Evolutionary conservation across 257 asterid species (phyloP).

Genomic region (Plantago ovata): DNA sequence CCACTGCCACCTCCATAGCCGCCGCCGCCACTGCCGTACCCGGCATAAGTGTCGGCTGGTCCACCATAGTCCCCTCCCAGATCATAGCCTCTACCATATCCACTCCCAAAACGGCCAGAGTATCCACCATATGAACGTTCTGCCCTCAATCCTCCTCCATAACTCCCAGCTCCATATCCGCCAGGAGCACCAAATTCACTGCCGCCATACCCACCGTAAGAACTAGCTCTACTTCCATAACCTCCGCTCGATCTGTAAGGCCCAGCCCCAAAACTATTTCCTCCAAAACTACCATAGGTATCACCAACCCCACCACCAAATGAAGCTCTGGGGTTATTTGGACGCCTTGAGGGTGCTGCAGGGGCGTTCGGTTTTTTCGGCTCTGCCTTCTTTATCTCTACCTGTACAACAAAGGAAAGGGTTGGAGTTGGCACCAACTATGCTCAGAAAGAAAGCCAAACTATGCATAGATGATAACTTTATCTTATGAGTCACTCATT

Average conservation of each 20-base stretch:
- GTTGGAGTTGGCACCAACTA: neutral
- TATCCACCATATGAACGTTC: constrained; percentile 32
- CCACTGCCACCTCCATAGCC: constrained; percentile 27
- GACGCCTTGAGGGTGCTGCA: constrained; percentile 39
- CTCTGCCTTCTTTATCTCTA: constrained; percentile 67
- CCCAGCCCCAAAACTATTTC: constrained; percentile 23
- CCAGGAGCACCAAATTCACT: constrained; percentile 42
- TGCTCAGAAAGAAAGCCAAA: neutral
- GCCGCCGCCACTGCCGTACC: constrained; percentile 31
- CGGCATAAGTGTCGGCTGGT: constrained; percentile 32
- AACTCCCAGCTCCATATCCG: constrained; percentile 36
- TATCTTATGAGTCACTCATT: neutral
- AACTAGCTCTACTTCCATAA: constrained; percentile 25
- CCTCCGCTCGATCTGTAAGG: constrained; percentile 29
- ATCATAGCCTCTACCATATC: constrained; percentile 46
- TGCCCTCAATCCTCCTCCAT: constrained; percentile 39
- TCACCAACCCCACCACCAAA: constrained; percentile 44
- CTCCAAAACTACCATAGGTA: constrained; percentile 35
- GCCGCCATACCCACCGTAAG: constrained; percentile 40
- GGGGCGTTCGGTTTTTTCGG: constrained; percentile 49
- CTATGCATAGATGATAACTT: neutral
- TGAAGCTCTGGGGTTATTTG: constrained; percentile 24
- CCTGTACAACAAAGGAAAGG: constrained; percentile 31
- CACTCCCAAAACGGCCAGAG: constrained; percentile 37
- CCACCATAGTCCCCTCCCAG: constrained; percentile 35